Evolutionary conservation across 768 basidiomycete genomes (phyloP).

Genomic region (Peribolospora baueri): DNA sequence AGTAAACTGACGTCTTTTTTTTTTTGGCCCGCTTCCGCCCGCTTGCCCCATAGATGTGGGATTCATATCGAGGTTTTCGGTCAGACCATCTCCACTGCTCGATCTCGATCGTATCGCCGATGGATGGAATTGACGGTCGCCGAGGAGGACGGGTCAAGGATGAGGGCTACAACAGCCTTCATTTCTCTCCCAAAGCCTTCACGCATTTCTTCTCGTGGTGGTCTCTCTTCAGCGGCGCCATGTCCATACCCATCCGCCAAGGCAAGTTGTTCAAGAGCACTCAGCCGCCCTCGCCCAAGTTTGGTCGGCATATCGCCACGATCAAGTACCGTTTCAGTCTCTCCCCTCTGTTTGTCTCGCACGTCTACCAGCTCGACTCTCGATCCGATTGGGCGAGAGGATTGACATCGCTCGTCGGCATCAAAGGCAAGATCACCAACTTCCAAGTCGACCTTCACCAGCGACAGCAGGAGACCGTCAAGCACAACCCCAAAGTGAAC

Average conservation of each 20-base stretch:
- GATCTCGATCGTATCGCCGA: conserved; percentile 50
- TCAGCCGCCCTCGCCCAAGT: conserved; percentile 53
- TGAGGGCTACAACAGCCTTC: conserved; percentile 37
- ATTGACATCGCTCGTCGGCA: conserved; percentile 50
- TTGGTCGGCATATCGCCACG: conserved; percentile 66
- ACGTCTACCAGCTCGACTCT: conserved; percentile 61
- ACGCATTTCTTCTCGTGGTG: conserved; percentile 87
- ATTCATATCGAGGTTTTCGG: conserved; percentile 34
- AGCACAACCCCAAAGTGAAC: conserved; percentile 32
- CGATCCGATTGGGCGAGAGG: conserved; percentile 60
- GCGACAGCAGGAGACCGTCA: conserved; percentile 51
- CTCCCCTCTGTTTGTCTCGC: conserved; percentile 55
- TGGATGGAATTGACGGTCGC: conserved; percentile 11
- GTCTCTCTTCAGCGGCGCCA: conserved; percentile 48
- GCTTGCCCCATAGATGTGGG: too few relatives aligned
- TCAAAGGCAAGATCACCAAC: conserved; percentile 57
- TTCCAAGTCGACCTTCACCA: conserved; percentile 84
- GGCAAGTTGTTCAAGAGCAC: conserved; percentile 50
- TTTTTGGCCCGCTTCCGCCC: not conserved
- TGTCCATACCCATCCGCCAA: conserved; percentile 66
- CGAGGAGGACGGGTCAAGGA: conserved; percentile 6
- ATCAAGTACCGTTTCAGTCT: conserved; percentile 68
- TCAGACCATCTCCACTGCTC: conserved; percentile 87
- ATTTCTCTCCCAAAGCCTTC: conserved; percentile 62
- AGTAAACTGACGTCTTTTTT: conserved; percentile 4